Evolutionary conservation across 352 stramenopile species (phyloP).

Genomic region (Pythium apleroticum): DNA sequence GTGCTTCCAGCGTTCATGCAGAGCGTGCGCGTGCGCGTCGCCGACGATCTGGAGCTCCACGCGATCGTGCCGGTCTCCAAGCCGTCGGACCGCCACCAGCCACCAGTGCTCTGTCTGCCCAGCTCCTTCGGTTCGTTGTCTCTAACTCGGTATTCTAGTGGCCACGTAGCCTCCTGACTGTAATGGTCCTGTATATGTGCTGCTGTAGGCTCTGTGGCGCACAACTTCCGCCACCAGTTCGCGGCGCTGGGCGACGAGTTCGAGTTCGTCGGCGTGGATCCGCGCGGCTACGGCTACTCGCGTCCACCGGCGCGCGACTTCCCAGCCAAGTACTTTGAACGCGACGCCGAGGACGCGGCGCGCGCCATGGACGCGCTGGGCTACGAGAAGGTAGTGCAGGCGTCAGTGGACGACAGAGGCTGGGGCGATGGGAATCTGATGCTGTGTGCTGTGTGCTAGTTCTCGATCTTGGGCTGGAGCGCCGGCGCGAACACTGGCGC

Average conservation of each 20-base stretch:
- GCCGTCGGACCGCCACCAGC: not conserved
- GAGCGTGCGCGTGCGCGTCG: slow-evolving; percentile 41
- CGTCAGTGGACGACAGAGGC: no score
- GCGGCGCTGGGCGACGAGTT: slow-evolving; percentile 48
- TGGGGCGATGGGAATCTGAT: no score
- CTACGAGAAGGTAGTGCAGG: slow-evolving; percentile 45
- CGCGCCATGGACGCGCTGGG: slow-evolving; percentile 56
- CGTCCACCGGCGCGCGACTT: slow-evolving; percentile 48
- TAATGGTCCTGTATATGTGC: not conserved
- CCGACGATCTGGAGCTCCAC: slow-evolving; percentile 44
- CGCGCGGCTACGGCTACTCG: slow-evolving; percentile 53
- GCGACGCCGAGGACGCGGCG: slow-evolving; percentile 69
- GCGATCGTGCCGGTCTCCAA: slow-evolving; percentile 37
- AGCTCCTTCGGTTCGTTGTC: slow-evolving; percentile 50
- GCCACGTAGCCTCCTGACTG: no score
- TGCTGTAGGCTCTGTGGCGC: slow-evolving; percentile 40
- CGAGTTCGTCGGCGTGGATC: slow-evolving; percentile 66
- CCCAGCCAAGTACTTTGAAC: slow-evolving; percentile 57
- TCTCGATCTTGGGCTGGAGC: slow-evolving; percentile 74
- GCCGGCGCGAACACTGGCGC: slow-evolving; percentile 73
- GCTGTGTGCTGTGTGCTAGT: slow-evolving; percentile 28
- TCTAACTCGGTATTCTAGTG: not conserved
- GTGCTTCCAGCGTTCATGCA: slow-evolving; percentile 21
- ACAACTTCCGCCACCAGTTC: slow-evolving; percentile 68
- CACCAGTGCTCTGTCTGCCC: slow-evolving; percentile 65